Evolutionary conservation across 2,329 filamentous ascomycete genomes (phyloP), one percentile per base, ranked within the genome.

Genomic region (Claviceps sp.): DNA sequence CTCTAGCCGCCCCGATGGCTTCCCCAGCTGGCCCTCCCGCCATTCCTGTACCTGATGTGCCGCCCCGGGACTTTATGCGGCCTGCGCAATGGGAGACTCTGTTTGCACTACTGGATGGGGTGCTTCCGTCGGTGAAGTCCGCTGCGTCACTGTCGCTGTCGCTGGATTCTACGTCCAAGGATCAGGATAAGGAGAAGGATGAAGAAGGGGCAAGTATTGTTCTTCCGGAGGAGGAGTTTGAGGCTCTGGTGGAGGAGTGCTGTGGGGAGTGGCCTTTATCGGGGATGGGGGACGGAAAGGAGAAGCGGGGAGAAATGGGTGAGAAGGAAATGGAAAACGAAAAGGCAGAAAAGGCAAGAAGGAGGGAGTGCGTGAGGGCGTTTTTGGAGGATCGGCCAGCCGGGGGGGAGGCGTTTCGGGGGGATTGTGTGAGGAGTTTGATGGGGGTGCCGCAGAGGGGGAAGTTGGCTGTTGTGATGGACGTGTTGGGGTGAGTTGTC

Each of bases 71-170:
- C 54, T 74, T 71, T 60, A 72, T 76, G 59, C 68, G 63, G 42
- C 65, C 70, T 48, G 62, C 66, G 18, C 74, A 80, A 65, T 82
- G 79, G 79, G 62, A 69, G 41, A 73, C 75, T 2, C 60, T 82
- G 43, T 69, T 74, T 57, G 69, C 78, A 2, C 64, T 82, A 6
- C 63, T 81, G 42, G 78, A 82, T 56, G 76, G 74, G n/a, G 65
- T 79, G 18, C 66, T 87, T 36, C 82, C 84, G 2, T 74, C 81
- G 20, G 71, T 87, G 55, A 72, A 70, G 20, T 62, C 70, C 14
- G 66, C 70, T 5, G 49, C 51, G 11, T 47, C 54, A 14, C 26
- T 22, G 22, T 22, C 22, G 22, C 22, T 22, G 22, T 22, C 3
- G 22, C 22, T 30, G 7, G 26, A 9, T 9, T 8, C 26, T 30